A percentile compares a stretch with the other conserved stretches of the same genome.
Evolutionary conservation across 768 basidiomycete species (phyloP).

Genomic region (Sarcomyxa edulis): DNA sequence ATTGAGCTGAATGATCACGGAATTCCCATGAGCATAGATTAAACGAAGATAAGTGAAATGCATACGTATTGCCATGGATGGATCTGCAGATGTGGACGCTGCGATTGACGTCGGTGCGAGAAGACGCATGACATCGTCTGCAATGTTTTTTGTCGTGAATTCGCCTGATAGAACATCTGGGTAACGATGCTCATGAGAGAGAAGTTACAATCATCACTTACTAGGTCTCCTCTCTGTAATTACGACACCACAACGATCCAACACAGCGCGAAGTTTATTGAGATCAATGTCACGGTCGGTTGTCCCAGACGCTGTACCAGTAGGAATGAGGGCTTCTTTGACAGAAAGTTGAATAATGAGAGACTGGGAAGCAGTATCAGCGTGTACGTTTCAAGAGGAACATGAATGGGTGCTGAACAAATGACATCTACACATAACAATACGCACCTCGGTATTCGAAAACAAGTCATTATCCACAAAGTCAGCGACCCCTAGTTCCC

Average conservation of each 20-base stretch:
- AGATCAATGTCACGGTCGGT: conserved; percentile 86
- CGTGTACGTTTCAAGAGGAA: too few species aligned
- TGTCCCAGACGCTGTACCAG: conserved; percentile 63
- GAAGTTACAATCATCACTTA: conserved; percentile 2
- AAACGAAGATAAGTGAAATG: background rate
- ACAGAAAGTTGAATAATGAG: conserved; percentile 93
- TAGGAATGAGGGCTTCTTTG: conserved; percentile 89
- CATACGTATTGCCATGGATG: conserved; percentile 51
- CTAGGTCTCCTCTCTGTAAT: conserved; percentile 87
- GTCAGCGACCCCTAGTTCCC: conserved; percentile 84
- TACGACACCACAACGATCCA: conserved; percentile 89
- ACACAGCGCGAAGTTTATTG: conserved; percentile 76
- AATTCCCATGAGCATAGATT: conserved; percentile 2
- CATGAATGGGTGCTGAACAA: too few species aligned
- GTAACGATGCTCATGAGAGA: background rate
- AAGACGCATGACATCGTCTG: conserved; percentile 74
- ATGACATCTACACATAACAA: background rate
- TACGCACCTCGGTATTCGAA: conserved; percentile 89
- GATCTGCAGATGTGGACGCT: conserved; percentile 34
- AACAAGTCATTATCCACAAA: conserved; percentile 94
- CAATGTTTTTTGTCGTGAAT: conserved; percentile 74
- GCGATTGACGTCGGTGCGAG: conserved; percentile 42
- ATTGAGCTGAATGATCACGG: conserved; percentile 52
- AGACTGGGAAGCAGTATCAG: conserved; percentile 52
- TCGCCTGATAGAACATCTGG: conserved; percentile 49